phyloP scores from a whole-genome alignment of 768 basidiomycete species.

The Suillus alpinus region DNA sequence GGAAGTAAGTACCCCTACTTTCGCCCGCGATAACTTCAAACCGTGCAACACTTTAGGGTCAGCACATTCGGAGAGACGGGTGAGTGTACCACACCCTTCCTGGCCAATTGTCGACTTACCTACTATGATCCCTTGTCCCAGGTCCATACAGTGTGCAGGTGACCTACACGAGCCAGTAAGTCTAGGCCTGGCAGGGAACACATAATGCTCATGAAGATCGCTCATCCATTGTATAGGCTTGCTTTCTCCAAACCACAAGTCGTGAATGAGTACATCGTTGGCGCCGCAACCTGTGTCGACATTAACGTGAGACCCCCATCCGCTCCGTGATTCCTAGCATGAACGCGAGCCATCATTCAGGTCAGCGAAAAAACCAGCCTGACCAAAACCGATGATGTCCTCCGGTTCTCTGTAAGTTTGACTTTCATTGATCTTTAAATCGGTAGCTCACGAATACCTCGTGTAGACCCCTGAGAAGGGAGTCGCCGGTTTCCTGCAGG shows the following conservation, averaged over 20 bases:
- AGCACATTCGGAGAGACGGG: neutral
- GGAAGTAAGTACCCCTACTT: neutral
- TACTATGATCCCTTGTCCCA: neutral
- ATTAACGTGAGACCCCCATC: neutral
- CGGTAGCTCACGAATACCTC: neutral
- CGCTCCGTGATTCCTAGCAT: neutral
- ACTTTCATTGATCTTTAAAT: neutral
- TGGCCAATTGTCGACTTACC: neutral
- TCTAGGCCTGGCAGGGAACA: no score
- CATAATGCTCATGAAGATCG: neutral
- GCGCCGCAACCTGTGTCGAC: neutral
- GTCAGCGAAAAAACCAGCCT: neutral
- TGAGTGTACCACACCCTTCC: neutral
- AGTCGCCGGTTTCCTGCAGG: neutral
- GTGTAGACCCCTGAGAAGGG: neutral
- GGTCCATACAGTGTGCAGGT: neutral
- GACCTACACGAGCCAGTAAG: neutral
- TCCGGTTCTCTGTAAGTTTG: neutral
- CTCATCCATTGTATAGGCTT: neutral
- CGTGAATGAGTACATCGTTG: neutral
- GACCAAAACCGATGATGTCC: neutral
- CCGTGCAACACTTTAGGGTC: neutral
- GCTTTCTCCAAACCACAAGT: neutral
- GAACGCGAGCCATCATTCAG: neutral
- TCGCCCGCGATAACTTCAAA: neutral